Percentiles rank a stretch among this genome's conserved stretches.
Evolutionary conservation across 345 rosid genomes (phyloP).

Genomic region (Gossypium raimondii): DNA sequence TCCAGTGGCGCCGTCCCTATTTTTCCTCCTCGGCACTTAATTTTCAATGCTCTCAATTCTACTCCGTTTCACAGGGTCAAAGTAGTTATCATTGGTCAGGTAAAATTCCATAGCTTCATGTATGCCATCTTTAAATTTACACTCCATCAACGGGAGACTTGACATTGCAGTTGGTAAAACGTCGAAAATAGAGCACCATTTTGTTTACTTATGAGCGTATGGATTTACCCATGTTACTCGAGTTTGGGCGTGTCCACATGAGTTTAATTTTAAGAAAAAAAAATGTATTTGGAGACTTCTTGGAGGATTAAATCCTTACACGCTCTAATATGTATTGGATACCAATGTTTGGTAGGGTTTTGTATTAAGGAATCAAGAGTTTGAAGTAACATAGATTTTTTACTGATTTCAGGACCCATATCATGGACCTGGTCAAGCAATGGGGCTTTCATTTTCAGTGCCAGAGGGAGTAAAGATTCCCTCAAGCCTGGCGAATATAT

Average conservation of each 20-base stretch:
- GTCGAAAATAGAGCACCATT: neutral
- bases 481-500: conserved; percentile 78
- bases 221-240: too few relatives aligned
- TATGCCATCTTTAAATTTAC: neutral
- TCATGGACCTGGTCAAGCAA: conserved; percentile 95
- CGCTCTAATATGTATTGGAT: neutral
- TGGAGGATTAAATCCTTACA: too few relatives aligned
- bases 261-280: too few relatives aligned
- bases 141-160: neutral
- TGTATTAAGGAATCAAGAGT: neutral
- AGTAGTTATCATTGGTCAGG: conserved; percentile 88
- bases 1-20: conserved; percentile 28
- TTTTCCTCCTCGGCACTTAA: conserved; percentile 73
- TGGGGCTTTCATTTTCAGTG: conserved; percentile 95
- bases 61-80: conserved; percentile 74
- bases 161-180: neutral
- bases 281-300: too few relatives aligned
- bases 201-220: neutral
- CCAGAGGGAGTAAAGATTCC: conserved; percentile 77
- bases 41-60: conserved; percentile 80
- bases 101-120: conserved; percentile 7
- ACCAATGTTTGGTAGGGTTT: neutral
- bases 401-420: conserved; percentile 67
- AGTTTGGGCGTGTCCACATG: too few relatives aligned
- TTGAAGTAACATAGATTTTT: neutral